Evolutionary conservation across 1,284 basidiomycete genomes (phyloP), one percentile per base, ranked within the genome.

Genomic region (Fomitopsis schrenkii): DNA sequence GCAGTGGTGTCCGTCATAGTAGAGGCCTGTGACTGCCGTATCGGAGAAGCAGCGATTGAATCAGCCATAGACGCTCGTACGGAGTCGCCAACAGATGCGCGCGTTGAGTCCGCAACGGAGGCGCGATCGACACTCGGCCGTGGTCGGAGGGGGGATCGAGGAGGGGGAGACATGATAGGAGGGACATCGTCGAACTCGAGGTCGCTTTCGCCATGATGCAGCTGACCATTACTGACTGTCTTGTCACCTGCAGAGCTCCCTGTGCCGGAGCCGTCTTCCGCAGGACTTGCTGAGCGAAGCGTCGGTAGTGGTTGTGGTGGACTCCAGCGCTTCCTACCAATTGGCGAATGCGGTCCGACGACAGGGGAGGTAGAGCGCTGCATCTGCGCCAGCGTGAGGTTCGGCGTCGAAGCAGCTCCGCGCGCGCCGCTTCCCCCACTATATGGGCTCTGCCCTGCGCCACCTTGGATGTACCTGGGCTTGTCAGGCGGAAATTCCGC

Each of bases 391-490:
- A 65, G 64, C 57, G 70, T 64, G 58, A 88, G 74, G 72, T 89
- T 86, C 10, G 87, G 87, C 7, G 86, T 86, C 7, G 88, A 89
- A n/a, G 83, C 79, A 36, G 82, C 78, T 0, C 80, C 80, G 36
- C 72, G 70, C 36, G 76, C 74, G 36, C 70, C 66, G 28, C 73
- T 68, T 35, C 71, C 71, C 19, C 72, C 70, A 15, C 73, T 74
- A 64, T 80, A 77, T 19, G 74, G 74, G 19, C 65, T 61, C 30
- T 57, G 53, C 57, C 42, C 55, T 33, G 55, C 57, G n/a, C 67
- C 66, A 17, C 80, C 82, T 44, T 76, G 73, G 41, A 84, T 71
- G 63, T 76, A 71, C 68, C 79, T 85, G 26, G 73, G 77, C 63
- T 75, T 77, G 41, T 79, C 77, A 45, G 76, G 66, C 35, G 82